Base-by-base conservation (phyloP, 2,329 filamentous ascomycete genomes). In the Alternaria alternata region DNA sequence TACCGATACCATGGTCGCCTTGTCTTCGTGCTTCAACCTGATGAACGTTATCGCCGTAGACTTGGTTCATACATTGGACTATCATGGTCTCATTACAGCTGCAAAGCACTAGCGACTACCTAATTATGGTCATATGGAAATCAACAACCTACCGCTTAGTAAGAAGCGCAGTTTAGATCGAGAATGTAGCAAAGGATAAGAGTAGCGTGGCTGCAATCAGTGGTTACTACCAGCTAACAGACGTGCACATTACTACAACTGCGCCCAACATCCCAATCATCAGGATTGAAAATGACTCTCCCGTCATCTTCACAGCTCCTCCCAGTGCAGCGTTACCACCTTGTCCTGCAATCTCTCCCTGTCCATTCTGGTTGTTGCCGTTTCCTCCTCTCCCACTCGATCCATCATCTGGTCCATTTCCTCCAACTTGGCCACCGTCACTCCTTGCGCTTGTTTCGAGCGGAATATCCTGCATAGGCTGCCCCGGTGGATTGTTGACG, bases 401-500 rank as follows among this genome's bases (percentile, higher is more conserved):
- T 26, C 55, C 66, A 18, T 64, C 60, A 7, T 72, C 72, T 5
- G 66, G 64, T 6, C 65, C 57, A 48, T 60, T 57, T 7, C 24
- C 66, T 8, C 74, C 73, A 39, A 75, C 66, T 53, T 74, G 70
- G 4, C 74, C 74, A 2, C 72, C 74, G 46, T 72, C 64, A 28
- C 60, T 65, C 20, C 66, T 66, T 26, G 55, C 58, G 4, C 62
- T 65, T 5, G 73, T 75, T 54, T 74, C 44, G 42, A 77, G 62
- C 11, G 60, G 41, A 28, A 75, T 70, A 42, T 73, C 71, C 46
- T 72, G 69, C 34, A 68, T 70, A 3, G 75, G 75, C 52, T 75
- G 73, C 1, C 69, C 66, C 3, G 67, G 66, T 4, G 76, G 76
- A 49, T 78, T 78, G 36, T 71, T 75, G 26, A 78, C 75, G 42